Conservation (phyloP, 805 yeast species). For the Lachancea waltii region DNA sequence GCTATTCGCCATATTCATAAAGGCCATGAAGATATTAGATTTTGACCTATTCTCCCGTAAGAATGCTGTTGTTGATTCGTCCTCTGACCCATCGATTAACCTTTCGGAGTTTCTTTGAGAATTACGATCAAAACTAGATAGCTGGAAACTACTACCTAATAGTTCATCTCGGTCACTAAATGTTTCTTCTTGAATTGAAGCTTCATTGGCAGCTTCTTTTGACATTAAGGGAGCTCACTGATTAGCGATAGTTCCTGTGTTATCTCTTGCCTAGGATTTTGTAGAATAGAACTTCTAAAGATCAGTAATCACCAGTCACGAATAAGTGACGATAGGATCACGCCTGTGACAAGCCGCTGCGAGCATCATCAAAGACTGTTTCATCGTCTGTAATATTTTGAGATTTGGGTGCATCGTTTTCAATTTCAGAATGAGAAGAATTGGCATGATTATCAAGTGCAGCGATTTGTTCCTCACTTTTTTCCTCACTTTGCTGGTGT, state of each 20-base stretch:
- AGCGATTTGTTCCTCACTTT: too few relatives aligned
- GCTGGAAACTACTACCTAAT: constrained; percentile 1
- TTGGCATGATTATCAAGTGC: too few relatives aligned
- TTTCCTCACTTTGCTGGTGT: too few relatives aligned
- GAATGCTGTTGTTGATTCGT: constrained; percentile 9
- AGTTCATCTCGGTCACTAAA: neutral
- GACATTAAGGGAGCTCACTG: constrained; percentile 3
- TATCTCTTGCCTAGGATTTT: too few relatives aligned
- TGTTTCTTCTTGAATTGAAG: neutral
- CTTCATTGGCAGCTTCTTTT: neutral
- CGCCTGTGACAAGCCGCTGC: constrained; percentile 1
- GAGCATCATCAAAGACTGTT: constrained; percentile 6
- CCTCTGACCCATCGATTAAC: constrained; percentile 19
- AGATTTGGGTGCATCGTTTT: neutral
- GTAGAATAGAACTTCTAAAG: too few relatives aligned
- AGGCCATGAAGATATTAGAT: constrained; percentile 74
- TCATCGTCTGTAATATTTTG: constrained; percentile 6
- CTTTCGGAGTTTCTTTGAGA: neutral
- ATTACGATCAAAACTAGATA: constrained; percentile 6
- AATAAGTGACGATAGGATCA: neutral
- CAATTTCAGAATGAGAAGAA: neutral
- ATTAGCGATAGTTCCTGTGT: too few relatives aligned
- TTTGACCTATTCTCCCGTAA: constrained; percentile 25
- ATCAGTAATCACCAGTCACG: neutral
- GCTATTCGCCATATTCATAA: constrained; percentile 95